Evolutionary conservation across 192 early-diverging fungal species (phyloP).

Genomic region (Coemansia javaensis): DNA sequence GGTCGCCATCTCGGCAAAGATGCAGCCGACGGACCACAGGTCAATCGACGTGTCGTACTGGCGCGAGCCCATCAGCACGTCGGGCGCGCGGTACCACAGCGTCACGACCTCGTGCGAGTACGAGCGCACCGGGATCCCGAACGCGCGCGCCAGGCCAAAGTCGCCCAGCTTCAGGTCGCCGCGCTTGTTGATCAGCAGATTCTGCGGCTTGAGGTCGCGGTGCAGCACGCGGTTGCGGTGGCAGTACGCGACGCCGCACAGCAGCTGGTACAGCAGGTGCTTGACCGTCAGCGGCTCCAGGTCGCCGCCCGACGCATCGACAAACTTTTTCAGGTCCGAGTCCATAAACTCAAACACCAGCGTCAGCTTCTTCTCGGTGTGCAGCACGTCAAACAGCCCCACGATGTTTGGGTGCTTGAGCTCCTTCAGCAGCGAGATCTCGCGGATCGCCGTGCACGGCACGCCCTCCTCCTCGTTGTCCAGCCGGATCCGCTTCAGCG

Average conservation of each 20-base stretch:
- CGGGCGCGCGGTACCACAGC: conserved; percentile 83
- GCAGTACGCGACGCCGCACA: conserved; percentile 95
- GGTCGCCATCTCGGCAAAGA: conserved; percentile 85
- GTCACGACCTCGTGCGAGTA: conserved; percentile 87
- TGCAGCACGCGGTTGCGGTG: conserved; percentile 95
- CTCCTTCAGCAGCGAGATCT: conserved; percentile 78
- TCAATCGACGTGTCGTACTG: conserved; percentile 87
- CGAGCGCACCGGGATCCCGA: conserved; percentile 89
- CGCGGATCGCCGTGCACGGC: conserved; percentile 70
- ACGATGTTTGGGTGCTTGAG: conserved; percentile 70
- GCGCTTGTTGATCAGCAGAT: conserved; percentile 91
- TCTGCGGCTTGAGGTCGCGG: conserved; percentile 86
- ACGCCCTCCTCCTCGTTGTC: conserved; percentile 89
- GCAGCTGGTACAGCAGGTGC: conserved; percentile 96
- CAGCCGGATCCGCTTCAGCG: conserved; percentile 88
- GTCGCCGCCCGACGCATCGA: conserved; percentile 82
- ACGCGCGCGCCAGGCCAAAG: conserved; percentile 95
- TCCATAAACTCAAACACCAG: conserved; percentile 99
- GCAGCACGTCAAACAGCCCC: conserved; percentile 91
- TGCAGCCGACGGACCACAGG: conserved; percentile 83
- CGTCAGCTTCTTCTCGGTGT: conserved; percentile 96
- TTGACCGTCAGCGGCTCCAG: conserved; percentile 78
- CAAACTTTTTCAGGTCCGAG: conserved; percentile 97
- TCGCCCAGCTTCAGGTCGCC: conserved; percentile 82
- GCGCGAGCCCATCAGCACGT: conserved; percentile 82